Evolutionary conservation across 257 asterid genomes (phyloP).

Genomic region (Solanum megistacrolobum): DNA sequence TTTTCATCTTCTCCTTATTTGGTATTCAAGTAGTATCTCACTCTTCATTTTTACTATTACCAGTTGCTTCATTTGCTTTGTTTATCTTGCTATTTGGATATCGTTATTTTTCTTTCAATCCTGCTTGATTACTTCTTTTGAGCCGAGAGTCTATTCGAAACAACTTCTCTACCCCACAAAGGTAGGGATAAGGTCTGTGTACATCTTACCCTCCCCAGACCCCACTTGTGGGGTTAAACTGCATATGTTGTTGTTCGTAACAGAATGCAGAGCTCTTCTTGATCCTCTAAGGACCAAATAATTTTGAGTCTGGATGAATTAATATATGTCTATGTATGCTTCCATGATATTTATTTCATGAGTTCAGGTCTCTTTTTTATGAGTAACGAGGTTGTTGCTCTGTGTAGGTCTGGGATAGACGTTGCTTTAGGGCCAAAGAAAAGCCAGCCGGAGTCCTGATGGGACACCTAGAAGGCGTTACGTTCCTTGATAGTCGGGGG

Average conservation of each 20-base stretch:
- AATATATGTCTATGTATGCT: neutral
- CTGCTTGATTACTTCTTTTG: neutral
- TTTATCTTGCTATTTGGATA: neutral
- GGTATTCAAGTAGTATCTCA: neutral
- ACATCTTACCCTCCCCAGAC: neutral
- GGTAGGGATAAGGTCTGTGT: neutral
- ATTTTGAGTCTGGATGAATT: neutral
- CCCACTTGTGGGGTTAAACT: neutral
- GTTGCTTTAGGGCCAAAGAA: conserved; percentile 57
- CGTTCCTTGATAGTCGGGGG: conserved; percentile 73
- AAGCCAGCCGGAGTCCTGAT: conserved; percentile 63
- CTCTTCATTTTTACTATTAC: neutral
- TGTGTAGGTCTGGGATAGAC: conserved; percentile 85
- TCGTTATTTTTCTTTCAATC: neutral
- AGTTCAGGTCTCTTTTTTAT: neutral
- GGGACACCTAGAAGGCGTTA: conserved; percentile 89
- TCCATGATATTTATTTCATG: neutral
- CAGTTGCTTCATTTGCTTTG: neutral
- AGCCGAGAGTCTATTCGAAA: neutral
- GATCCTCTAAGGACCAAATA: neutral
- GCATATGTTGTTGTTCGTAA: neutral
- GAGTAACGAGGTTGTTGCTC: neutral
- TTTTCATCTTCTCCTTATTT: neutral
- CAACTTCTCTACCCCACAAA: neutral
- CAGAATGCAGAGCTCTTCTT: neutral